Evolutionary conservation across 345 rosid genomes (phyloP).

Genomic region (Eutrema heterophyllum): DNA sequence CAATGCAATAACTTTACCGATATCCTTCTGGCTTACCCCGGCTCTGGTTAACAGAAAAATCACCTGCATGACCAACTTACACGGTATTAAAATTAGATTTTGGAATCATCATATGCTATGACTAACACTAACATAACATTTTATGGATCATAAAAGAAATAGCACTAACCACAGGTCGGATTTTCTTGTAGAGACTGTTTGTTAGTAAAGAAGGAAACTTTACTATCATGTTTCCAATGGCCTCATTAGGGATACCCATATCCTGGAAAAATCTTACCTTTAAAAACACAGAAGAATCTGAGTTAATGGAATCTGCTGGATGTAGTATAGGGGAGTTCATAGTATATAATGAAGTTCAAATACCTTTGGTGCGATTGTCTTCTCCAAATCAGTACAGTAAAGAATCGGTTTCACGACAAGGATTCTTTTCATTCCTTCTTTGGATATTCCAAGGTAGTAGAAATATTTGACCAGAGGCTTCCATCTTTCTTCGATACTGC

Average conservation of each 20-base stretch:
- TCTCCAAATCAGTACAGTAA: constrained; percentile 73
- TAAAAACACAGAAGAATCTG: constrained; percentile 16
- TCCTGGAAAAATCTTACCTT: constrained; percentile 82
- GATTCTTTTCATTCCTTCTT: constrained; percentile 90
- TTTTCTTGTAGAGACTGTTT: constrained; percentile 78
- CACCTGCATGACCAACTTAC: constrained; percentile 40
- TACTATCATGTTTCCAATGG: constrained; percentile 83
- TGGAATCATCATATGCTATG: neutral
- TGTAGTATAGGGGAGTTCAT: neutral
- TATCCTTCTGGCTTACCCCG: constrained; percentile 66
- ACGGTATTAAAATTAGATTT: neutral
- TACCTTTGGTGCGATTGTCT: constrained; percentile 72
- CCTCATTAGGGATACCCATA: constrained; percentile 74
- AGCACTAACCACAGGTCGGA: constrained; percentile 81
- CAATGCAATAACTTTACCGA: constrained; percentile 72
- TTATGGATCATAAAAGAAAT: neutral
- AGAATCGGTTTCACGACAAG: constrained; percentile 74
- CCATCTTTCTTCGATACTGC: constrained; percentile 82
- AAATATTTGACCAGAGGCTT: constrained; percentile 82
- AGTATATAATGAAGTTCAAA: neutral
- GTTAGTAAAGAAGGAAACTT: constrained; percentile 83
- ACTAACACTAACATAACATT: neutral
- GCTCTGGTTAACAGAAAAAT: constrained; percentile 82
- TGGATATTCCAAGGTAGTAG: constrained; percentile 79
- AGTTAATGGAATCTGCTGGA: constrained; percentile 3